Evolutionary conservation across 805 yeast species (phyloP), one percentile per base, ranked within the genome.

Genomic region (Cyberlindnera veronae): DNA sequence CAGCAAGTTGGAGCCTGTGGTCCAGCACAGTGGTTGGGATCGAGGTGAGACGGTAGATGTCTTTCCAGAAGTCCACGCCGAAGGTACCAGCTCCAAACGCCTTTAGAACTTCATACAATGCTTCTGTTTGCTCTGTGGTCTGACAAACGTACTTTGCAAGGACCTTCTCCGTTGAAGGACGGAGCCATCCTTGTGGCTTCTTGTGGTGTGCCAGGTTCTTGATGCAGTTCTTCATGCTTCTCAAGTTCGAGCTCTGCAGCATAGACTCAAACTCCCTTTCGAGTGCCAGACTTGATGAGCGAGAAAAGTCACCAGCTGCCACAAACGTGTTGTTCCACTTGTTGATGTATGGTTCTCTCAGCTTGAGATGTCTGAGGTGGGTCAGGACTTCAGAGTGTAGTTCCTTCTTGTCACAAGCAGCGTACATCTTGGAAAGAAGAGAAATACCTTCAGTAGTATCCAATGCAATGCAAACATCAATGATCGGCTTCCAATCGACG

Each of bases 321-420:
- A 53, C 35, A 1, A 53, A 29, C 12, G 30, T 27, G 18, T 50
- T 50, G 36, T 38, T 40, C 49, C 54, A 51, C 15, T 27, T 43
- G 38, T 46, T 46, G 36, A 39, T 44, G 34, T 32, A 46, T 3
- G 34, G 20, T 16, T 40, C 44, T 6, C 32, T 34, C 13, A 49
- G 9, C 3, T 35, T 21, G 29, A 53, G 20, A 4, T 22, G 10
- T 15, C 43, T 28, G 8, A 53, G 28, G 14, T 44, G 44, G 2
- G 45, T 22, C 23, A 51, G 37, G 6, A 53, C 38, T 2, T 22
- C 19, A 1, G 36, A 10, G 26, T 46, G 48, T 3, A 38, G 20
- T 0, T 32, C 26, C 18, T 38, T 45, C 3, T 29, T n/a, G 3
- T 42, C 13, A n/a, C 29, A 20, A 6, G 41, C 18, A 4, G 14